Base-by-base conservation (phyloP, 441 rosid genomes). In the Euphorbia celastroides region DNA sequence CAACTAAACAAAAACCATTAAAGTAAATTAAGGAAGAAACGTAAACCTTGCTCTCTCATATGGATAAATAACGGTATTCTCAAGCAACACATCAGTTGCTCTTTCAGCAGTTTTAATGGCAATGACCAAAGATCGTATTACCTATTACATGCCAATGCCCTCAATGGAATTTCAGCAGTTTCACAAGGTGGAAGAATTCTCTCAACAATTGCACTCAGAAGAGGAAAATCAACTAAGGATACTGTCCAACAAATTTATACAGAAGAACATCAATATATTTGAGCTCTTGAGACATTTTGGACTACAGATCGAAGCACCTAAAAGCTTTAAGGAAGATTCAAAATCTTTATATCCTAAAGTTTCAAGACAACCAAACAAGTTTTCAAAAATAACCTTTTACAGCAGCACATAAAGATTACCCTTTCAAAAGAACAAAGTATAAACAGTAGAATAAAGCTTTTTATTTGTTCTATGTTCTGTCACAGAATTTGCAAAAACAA, bases 81-180 rank as follows among this genome's bases (percentile, higher is more conserved):
- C 34, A 38, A 11, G n/a, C 34, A 14, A 23, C n/a, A n/a, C n/a
- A n/a, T n/a, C n/a, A n/a, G 12, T 10, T 10, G 44, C 0, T 30
- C 6, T 57, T 32, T 64, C 20, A 58, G 36, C 14, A 51, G 14
- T 41, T 22, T 16, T 25, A 28, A 46, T 51, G 56, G 22, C 14
- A 51, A 66, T 54, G 20, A 69, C 20, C 32, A 54, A 57, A 32
- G 57, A 51, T 66, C 10, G 79, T 63, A 65, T 77, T 75, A 93
- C 99, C 99, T 93, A 80, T 94, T 97, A 83, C 89, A 94, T 76
- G 91, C 89, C 68, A 94, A 79, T 64, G 96, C 92, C 75, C 96
- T 83, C 58, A 89, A 79, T 67, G 93, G 91, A 61, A 72, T 77
- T 36, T 41, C 81, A 68, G 89, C 82, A 62, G 86, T 84, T 74